Base-by-base conservation (phyloP, 2,329 filamentous ascomycete species). In the Epichloe bromicola region DNA sequence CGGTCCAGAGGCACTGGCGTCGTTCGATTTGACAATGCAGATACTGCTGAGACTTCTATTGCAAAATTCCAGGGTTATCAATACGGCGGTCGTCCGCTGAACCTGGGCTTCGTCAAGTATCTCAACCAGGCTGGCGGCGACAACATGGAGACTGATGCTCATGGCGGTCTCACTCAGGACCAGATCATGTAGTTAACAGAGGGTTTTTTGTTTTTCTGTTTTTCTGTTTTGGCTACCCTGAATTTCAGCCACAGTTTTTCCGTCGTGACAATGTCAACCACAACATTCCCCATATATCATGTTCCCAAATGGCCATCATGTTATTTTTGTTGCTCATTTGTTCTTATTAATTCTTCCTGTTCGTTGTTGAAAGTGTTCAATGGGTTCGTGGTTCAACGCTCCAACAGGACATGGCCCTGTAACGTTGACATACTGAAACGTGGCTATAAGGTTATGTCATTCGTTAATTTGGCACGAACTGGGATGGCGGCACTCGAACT, bases 31-130 rank as follows among this genome's bases (percentile, higher is more conserved):
- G 88, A 94, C 63, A 79, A 71, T 50, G 72, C 80, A 15, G 83
- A 90, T 8, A 94, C 89, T 56, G 89, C 93, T 1, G 89, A 95
- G 61, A 96, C 89, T 20, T 85, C 91, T 44, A 97, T 98, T 61
- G 80, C 88, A 62, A 98, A 98, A 68, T 98, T 98, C 73, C 91
- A 93, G 59, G 89, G 89, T 51, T 98, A 98, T 66, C 88, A 95
- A 67, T 98, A 98, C 62, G 93, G 93, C 58, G 90, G 90, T 51
- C 88, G 93, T 58, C 93, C 93, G 60, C 82, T 98, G 54, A 89
- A 90, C 52, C 76, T 98, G 62, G 91, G 84, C 67, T 97, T 87
- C 63, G 91, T 96, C 73, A 94, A 93, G 70, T 97, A 97, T 69
- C 74, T 87, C 57, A 91, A 85, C 64, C 74, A 79, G 49, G 76